These are phyloP conservation scores for Pleurotus djamor DNA, from an alignment of 768 basidiomycete genomes.

Conservation along the genomic window DNA sequence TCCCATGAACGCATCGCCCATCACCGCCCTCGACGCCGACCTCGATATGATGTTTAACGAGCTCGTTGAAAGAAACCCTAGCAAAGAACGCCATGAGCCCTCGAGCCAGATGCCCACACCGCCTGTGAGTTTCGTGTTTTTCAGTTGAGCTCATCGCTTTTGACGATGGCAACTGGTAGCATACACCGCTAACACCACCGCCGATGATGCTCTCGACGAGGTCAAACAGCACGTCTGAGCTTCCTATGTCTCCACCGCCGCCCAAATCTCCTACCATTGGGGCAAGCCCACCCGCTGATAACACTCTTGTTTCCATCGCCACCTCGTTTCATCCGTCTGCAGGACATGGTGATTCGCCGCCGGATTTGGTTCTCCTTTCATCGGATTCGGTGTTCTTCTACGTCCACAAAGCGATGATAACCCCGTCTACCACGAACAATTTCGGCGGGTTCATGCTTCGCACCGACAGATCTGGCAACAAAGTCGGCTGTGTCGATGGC, in stretches of 20 bases:
- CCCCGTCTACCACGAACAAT: not conserved
- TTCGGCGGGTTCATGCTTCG: not conserved
- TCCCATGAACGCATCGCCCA: not conserved
- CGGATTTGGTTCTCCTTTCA: conserved; percentile 1
- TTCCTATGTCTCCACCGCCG: not conserved
- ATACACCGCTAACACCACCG: not conserved
- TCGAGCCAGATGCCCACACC: not conserved
- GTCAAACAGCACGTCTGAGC: not conserved
- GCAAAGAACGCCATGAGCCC: not conserved
- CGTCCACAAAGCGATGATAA: not conserved
- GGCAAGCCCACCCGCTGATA: not conserved
- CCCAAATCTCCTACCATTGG: not conserved
- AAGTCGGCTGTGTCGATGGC: no score
- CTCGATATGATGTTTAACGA: not conserved
- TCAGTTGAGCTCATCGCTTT: not conserved
- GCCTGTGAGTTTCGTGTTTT: not conserved
- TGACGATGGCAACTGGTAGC: not conserved
- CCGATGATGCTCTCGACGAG: not conserved
- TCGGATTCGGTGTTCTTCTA: conserved; percentile 4
- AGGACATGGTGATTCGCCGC: not conserved
- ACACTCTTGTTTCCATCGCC: not conserved
- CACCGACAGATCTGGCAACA: not conserved
- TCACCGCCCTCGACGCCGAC: not conserved
- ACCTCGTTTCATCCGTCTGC: conserved; percentile 1
- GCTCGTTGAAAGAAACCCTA: not conserved